Base-by-base conservation (phyloP, 2,329 filamentous ascomycete species). In the Phaeosphaeriaceae sp. region DNA sequence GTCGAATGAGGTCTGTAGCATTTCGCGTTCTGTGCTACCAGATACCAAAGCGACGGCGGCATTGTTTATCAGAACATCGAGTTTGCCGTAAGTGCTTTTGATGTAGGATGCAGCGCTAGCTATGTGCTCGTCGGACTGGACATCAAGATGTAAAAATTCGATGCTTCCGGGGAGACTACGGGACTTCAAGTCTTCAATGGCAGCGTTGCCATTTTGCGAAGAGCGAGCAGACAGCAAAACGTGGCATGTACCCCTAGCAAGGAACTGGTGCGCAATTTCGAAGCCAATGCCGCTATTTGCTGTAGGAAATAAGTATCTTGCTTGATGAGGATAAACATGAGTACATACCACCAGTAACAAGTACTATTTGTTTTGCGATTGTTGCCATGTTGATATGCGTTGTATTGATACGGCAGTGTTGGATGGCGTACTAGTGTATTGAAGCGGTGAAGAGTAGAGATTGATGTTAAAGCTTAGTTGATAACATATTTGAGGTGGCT, bases 271-370 rank as follows among this genome's bases (percentile, higher is more conserved):
- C 6, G 74, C 75, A 8, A 77, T 71, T 47, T 79, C 78, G 50
- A 74, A 76, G 23, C 80, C 80, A 20, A 82, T 79, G 43, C 80
- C 80, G 44, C 72, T 74, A 56, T 78, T 82, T 17, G 72, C 77
- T 45, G 16, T 18, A 33, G 26, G 40, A 34, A 21, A 30, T 46
- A 30, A 42, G 20, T 7, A 26, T n/a, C n/a, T 8, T 35, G 8
- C n/a, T 36, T 6, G 18, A n/a, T 15, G 6, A 15, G 20, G 4
- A 11, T 34, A 7, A 3, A 13, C 5, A 18, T 40, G 33, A 11
- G n/a, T 4, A 34, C 52, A 6, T 63, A 72, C 70, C 69, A 6
- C 73, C 73, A 2, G 72, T 74, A 40, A 75, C 56, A 1, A 74
- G 60, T n/a, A 69, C 63, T 15, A 74, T 63, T 4, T 62, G 63